Evolutionary conservation across 768 basidiomycete species (phyloP).

Genomic region (Pholiota microspora): DNA sequence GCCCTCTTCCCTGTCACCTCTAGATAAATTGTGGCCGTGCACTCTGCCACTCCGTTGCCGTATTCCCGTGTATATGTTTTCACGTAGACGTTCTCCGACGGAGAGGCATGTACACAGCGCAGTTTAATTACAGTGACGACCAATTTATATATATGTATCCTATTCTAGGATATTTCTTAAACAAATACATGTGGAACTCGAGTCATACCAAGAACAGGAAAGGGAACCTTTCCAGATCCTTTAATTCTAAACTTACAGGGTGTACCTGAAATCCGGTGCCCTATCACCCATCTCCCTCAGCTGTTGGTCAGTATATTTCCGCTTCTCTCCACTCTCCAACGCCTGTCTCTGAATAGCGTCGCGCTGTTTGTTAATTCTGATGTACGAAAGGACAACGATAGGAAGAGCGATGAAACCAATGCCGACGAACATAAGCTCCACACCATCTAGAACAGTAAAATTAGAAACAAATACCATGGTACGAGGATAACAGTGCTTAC

Average conservation of each 20-base stretch:
- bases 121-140: too few relatives aligned
- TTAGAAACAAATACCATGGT: neutral
- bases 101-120: too few relatives aligned
- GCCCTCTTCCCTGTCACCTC: too few relatives aligned
- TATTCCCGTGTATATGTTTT: too few relatives aligned
- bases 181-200: too few relatives aligned
- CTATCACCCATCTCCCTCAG: constrained; percentile 25
- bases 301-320: constrained; percentile 33
- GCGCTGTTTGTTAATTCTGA: constrained; percentile 51
- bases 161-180: too few relatives aligned
- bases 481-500: constrained; percentile 33
- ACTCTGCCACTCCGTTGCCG: too few relatives aligned
- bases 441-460: constrained; percentile 38
- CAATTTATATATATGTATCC: too few relatives aligned
- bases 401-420: constrained; percentile 58
- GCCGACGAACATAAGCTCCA: constrained; percentile 68
- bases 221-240: neutral
- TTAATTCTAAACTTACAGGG: constrained; percentile 5
- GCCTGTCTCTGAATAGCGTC: constrained; percentile 34
- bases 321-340: constrained; percentile 29
- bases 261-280: constrained; percentile 22
- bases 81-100: too few relatives aligned
- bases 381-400: constrained; percentile 47
- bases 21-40: too few relatives aligned
- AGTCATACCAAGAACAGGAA: too few relatives aligned